Evolutionary conservation across 2,329 filamentous ascomycete genomes (phyloP), one percentile per base, ranked within the genome.

Genomic region (Fusarium sp.): DNA sequence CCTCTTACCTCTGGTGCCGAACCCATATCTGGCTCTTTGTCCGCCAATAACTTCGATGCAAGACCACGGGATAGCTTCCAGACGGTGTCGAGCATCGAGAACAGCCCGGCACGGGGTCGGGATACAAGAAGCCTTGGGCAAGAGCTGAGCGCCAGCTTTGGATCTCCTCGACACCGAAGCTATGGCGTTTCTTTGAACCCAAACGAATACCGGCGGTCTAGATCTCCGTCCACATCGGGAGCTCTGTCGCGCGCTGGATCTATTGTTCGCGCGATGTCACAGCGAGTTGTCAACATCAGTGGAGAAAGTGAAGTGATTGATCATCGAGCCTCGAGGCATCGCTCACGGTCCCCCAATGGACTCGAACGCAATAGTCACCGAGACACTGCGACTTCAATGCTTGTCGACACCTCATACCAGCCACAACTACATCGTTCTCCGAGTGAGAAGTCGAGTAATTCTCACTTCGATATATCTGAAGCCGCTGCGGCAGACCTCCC

Each of bases 251-350:
- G 91, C 76, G 93, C 93, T 70, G 90, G 93, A 52, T 94, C 93
- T 10, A 94, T 95, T 77, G 90, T 95, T 83, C 90, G 93, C 74
- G 91, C 91, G 71, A 97, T 99, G 91, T 98, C 97, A 35, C 95
- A 98, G 85, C 94, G 97, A 86, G 95, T 99, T 65, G 97, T 99
- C 79, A 98, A 98, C 80, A 90, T 99, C 78, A 98, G 95, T 83
- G 97, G 97, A 80, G 97, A 98, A 79, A 93, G 92, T 6, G 94
- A 98, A 77, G 85, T 94, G 22, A 87, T 95, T 18, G 95, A 98
- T 81, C 91, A 93, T 71, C 91, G 90, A 61, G 88, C 91, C 27
- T 88, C 90, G 47, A 88, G 90, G 57, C 85, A 86, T 86, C 92
- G 85, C 81, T 92, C 84, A 81, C 90, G 81, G 76, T 91, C 85